phyloP scores from a whole-genome alignment of 2,329 filamentous ascomycete genomes.

The Paracorniculantispora psalliotae region DNA sequence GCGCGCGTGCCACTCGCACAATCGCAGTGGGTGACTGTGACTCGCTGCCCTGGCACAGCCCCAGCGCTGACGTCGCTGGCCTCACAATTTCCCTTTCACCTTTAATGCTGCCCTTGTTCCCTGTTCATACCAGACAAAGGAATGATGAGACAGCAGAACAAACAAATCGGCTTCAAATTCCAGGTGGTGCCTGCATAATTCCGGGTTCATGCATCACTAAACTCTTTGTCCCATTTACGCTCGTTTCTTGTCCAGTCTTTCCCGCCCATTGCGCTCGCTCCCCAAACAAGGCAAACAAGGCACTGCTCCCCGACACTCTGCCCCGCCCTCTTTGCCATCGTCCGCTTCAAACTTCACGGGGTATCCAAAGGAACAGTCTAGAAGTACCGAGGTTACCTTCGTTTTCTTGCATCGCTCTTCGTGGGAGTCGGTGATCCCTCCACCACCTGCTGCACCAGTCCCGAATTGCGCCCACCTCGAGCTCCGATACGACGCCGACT shows the following conservation, averaged over 20 bases:
- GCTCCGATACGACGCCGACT: not conserved
- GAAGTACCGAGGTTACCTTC: not conserved
- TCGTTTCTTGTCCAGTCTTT: not conserved
- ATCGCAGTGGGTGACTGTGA: not conserved
- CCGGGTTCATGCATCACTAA: not conserved
- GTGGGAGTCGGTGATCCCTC: too few species aligned
- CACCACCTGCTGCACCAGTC: not conserved
- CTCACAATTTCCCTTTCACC: not conserved
- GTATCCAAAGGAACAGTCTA: not conserved
- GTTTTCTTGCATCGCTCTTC: not conserved
- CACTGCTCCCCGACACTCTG: not conserved
- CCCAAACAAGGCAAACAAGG: not conserved
- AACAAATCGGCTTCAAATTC: not conserved
- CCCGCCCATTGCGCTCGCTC: not conserved
- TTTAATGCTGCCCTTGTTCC: not conserved
- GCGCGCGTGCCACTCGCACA: not conserved
- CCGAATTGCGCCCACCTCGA: not conserved
- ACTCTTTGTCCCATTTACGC: not conserved
- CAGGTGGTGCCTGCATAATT: not conserved
- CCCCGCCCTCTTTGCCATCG: constrained; percentile 1
- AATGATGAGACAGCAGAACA: not conserved
- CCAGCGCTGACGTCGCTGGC: constrained; percentile 12
- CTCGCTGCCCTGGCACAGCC: constrained; percentile 9
- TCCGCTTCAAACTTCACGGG: not conserved
- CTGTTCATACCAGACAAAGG: not conserved